These are phyloP conservation scores for Trichoderma erinaceum DNA, from an alignment of 495 filamentous ascomycete species.

Conservation along the genomic window DNA sequence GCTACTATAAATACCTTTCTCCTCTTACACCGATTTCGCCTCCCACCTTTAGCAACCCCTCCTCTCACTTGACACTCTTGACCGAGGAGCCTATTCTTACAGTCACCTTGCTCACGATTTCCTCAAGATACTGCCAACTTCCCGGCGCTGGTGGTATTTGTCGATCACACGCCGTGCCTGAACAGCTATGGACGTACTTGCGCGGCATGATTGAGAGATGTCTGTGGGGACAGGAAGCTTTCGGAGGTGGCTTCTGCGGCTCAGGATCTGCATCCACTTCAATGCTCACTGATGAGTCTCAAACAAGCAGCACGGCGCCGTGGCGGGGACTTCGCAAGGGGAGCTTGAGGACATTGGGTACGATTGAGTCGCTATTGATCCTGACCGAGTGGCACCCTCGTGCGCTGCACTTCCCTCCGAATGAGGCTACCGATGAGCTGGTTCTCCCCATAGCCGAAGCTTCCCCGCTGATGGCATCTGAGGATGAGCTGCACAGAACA, in stretches of 20 bases:
- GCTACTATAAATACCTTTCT: conserved; percentile 83
- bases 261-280: conserved; percentile 45
- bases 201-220: conserved; percentile 90
- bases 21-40: conserved; percentile 88
- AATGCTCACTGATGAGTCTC: conserved; percentile 41
- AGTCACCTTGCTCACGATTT: conserved; percentile 82
- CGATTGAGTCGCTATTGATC: conserved; percentile 87
- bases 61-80: conserved; percentile 68
- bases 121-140: conserved; percentile 76
- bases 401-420: conserved; percentile 89
- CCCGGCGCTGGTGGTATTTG: conserved; percentile 75
- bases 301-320: conserved; percentile 55
- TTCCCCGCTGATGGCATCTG: conserved; percentile 41
- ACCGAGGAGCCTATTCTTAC: conserved; percentile 87
- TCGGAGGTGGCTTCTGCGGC: conserved; percentile 79
- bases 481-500: conserved; percentile 40
- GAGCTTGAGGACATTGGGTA: conserved; percentile 80
- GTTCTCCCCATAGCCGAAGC: conserved; percentile 45
- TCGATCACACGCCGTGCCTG: conserved; percentile 85
- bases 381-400: conserved; percentile 96
- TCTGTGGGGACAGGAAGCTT: conserved; percentile 93
- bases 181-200: conserved; percentile 91
- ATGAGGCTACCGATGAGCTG: conserved; percentile 61
- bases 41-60: conserved; percentile 69
- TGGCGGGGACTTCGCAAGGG: conserved; percentile 60